Percentiles rank a stretch among this genome's conserved stretches.
Conservation (phyloP, 257 asterid genomes). For the Leonotis leonurus region DNA sequence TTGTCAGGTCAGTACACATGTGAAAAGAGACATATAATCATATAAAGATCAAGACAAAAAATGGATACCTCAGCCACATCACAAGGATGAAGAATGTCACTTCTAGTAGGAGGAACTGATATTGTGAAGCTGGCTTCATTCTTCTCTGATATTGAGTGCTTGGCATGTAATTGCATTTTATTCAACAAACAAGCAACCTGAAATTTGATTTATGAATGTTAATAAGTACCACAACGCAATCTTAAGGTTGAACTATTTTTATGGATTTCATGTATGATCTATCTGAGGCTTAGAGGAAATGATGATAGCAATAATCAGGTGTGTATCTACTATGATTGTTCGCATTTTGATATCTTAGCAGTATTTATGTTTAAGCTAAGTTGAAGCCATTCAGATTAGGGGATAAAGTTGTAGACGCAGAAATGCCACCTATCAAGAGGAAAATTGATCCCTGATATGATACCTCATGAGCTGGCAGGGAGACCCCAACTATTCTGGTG, state of each 20-base stretch:
- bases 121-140: constrained; percentile 43
- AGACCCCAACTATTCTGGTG: constrained; percentile 45
- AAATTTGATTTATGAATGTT: constrained; percentile 12
- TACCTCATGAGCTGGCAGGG: constrained; percentile 73
- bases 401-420: not conserved
- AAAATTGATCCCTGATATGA: not conserved
- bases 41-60: not conserved
- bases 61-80: constrained; percentile 91
- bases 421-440: not conserved
- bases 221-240: not conserved
- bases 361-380: too few species aligned
- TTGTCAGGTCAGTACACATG: constrained; percentile 10
- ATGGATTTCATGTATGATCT: not conserved
- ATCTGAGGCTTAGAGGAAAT: not conserved
- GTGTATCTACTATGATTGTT: not conserved
- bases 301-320: not conserved
- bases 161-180: constrained; percentile 77
- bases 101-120: constrained; percentile 87
- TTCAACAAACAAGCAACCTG: constrained; percentile 66
- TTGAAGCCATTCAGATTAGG: not conserved
- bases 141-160: constrained; percentile 41
- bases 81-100: constrained; percentile 95
- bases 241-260: not conserved
- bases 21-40: not conserved
- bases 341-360: too few species aligned